Percentiles rank a stretch among this genome's conserved stretches.
Evolutionary conservation across 495 filamentous ascomycete species (phyloP).

Genomic region (Podospora tetraspora): DNA sequence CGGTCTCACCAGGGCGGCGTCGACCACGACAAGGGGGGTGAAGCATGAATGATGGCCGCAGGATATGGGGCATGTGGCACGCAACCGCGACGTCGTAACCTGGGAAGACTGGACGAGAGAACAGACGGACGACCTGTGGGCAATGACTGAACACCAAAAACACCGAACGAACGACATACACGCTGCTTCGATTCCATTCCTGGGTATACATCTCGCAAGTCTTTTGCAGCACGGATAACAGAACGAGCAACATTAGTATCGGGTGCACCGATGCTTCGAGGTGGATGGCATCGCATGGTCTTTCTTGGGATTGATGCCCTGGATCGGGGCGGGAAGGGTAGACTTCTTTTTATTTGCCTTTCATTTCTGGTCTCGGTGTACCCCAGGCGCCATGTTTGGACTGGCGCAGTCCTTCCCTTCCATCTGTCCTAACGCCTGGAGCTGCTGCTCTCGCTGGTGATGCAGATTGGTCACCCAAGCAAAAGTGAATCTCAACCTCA

Average conservation of each 20-base stretch:
- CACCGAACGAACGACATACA: no score
- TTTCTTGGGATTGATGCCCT: no score
- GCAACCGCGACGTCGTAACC: not conserved
- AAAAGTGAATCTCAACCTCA: no score
- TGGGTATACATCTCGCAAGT: no score
- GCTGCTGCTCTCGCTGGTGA: not conserved
- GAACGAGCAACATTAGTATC: not conserved
- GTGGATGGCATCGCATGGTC: no score
- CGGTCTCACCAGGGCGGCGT: slow-evolving; percentile 50
- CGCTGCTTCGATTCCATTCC: no score
- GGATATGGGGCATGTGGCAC: not conserved
- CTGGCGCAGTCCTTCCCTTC: not conserved
- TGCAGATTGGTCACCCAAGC: not conserved
- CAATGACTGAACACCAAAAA: not conserved
- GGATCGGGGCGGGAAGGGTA: no score
- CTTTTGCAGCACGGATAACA: not conserved
- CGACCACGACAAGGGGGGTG: not conserved
- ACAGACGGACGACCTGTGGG: not conserved
- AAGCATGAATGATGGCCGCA: not conserved
- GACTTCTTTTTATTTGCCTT: not conserved
- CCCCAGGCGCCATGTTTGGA: not conserved
- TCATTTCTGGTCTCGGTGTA: not conserved
- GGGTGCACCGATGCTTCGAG: no score
- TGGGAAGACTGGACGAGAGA: no score
- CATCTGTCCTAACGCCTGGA: not conserved